phyloP scores from a whole-genome alignment of 768 basidiomycete genomes.

The Hydnum rufescens region DNA sequence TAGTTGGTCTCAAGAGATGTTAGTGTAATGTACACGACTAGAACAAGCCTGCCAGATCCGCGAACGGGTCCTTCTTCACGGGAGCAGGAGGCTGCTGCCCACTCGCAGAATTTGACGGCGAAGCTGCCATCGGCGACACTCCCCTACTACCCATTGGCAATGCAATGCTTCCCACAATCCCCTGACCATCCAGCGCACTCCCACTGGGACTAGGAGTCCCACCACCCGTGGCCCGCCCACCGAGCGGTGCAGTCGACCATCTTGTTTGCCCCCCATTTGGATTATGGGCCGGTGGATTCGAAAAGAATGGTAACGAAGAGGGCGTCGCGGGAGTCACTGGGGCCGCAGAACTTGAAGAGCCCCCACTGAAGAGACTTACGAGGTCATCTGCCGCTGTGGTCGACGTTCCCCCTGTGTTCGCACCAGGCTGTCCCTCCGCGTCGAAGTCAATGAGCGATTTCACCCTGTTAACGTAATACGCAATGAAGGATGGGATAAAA shows the following conservation, averaged over 20 bases:
- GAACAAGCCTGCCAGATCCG: constrained; percentile 61
- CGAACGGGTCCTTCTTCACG: constrained; percentile 53
- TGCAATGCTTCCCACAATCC: constrained; percentile 1
- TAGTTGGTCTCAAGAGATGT: no score
- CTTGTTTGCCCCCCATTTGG: no score
- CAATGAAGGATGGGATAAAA: background rate
- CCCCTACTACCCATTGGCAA: constrained; percentile 11
- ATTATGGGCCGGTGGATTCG: background rate
- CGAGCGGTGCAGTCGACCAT: no score
- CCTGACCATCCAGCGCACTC: no score
- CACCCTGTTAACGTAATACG: background rate
- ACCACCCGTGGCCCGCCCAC: no score
- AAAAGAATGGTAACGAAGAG: background rate
- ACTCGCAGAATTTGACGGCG: constrained; percentile 13
- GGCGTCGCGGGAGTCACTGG: background rate
- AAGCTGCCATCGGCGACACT: constrained; percentile 12
- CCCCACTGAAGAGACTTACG: background rate
- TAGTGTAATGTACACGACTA: constrained; percentile 16
- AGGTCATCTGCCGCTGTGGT: background rate
- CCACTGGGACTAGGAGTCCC: no score
- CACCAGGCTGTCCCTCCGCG: constrained; percentile 10
- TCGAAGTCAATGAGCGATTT: constrained; percentile 45
- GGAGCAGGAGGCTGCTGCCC: constrained; percentile 6
- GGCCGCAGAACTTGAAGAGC: background rate
- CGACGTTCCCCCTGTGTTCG: constrained; percentile 7